These are phyloP conservation scores for Neophaeococcomyces aloes DNA, from an alignment of 2,329 filamentous ascomycete species.

Conservation along the genomic window DNA sequence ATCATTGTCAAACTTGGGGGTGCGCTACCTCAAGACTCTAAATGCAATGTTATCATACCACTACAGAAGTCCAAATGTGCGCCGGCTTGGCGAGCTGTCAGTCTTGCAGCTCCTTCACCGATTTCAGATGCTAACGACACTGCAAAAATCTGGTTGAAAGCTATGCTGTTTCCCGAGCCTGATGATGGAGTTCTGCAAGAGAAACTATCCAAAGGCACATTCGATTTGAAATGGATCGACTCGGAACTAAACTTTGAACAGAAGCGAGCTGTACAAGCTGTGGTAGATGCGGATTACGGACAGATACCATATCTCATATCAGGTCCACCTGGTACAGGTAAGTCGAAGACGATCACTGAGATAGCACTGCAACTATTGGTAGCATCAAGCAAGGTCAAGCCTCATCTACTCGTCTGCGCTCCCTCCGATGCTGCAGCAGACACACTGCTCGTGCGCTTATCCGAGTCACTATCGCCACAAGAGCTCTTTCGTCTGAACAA, in stretches of 20 bases:
- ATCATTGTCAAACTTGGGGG: constrained; percentile 19
- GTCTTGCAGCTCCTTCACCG: constrained; percentile 40
- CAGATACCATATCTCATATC: constrained; percentile 38
- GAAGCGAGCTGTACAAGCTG: constrained; percentile 34
- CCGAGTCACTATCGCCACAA: constrained; percentile 26
- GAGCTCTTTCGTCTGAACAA: constrained; percentile 35
- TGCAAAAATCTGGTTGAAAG: constrained; percentile 16
- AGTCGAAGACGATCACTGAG: constrained; percentile 43
- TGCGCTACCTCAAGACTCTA: constrained; percentile 9
- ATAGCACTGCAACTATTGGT: constrained; percentile 27
- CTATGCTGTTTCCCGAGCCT: constrained; percentile 37
- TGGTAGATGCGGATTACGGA: constrained; percentile 34
- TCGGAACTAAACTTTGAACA: constrained; percentile 39
- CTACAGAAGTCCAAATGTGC: constrained; percentile 15
- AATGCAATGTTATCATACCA: constrained; percentile 21
- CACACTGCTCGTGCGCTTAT: constrained; percentile 30
- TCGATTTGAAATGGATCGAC: constrained; percentile 31
- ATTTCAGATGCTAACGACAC: constrained; percentile 28
- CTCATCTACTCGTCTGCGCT: constrained; percentile 35
- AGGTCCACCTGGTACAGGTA: constrained; percentile 43
- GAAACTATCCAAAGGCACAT: constrained; percentile 27
- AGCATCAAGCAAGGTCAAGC: constrained; percentile 9
- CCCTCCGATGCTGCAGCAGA: constrained; percentile 34
- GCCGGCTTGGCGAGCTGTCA: constrained; percentile 26
- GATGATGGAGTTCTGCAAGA: constrained; percentile 31